Conservation (phyloP, 805 yeast genomes). For the Tetrapisispora iriomotensis region DNA sequence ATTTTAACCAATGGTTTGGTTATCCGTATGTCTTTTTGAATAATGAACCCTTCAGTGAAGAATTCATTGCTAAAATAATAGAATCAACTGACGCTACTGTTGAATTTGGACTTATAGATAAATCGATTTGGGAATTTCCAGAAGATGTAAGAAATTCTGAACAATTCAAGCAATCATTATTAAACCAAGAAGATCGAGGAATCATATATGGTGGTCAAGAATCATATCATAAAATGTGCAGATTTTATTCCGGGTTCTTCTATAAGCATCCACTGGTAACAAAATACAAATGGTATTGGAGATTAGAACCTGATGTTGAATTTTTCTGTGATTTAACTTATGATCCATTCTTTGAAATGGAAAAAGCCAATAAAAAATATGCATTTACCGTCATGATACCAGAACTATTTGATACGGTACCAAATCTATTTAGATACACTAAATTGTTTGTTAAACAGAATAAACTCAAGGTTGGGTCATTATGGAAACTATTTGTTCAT, state of each 20-base stretch:
- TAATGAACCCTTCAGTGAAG: conserved; percentile 60
- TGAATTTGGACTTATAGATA: conserved; percentile 60
- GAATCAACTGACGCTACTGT: conserved; percentile 54
- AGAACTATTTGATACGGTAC: conserved; percentile 75
- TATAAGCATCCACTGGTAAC: conserved; percentile 67
- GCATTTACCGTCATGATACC: conserved; percentile 76
- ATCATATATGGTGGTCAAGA: conserved; percentile 76
- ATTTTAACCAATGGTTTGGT: conserved; percentile 86
- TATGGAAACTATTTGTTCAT: conserved; percentile 60
- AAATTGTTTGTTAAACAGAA: conserved; percentile 44
- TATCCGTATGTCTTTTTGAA: conserved; percentile 90
- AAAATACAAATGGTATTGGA: conserved; percentile 85
- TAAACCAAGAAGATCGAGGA: conserved; percentile 71
- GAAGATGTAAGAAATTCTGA: conserved; percentile 13
- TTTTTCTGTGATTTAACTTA: conserved; percentile 86
- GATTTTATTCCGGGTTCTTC: conserved; percentile 80
- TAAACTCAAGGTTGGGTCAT: conserved; percentile 41
- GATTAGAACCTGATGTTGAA: conserved; percentile 88
- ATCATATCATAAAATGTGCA: conserved; percentile 89
- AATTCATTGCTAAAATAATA: conserved; percentile 47
- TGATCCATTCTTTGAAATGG: conserved; percentile 85
- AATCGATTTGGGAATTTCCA: conserved; percentile 63
- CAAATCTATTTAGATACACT: conserved; percentile 69
- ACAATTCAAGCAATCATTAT: conserved; percentile 44
- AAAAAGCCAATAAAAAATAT: conserved; percentile 53